phyloP scores from a whole-genome alignment of 805 yeast species.

The Cyberlindnera veronae region DNA sequence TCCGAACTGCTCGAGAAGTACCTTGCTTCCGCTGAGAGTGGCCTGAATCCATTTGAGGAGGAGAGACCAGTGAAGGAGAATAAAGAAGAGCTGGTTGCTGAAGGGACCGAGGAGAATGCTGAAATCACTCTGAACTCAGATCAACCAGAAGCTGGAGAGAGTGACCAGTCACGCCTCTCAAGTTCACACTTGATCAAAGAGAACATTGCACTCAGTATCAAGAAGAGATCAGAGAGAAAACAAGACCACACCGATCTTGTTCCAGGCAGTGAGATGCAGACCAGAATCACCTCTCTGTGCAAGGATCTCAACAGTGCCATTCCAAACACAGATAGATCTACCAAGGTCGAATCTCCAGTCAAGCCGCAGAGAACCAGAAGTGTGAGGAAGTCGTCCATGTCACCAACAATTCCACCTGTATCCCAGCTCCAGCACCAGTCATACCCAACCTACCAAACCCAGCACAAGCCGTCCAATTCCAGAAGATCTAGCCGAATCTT shows the following conservation, averaged over 20 bases:
- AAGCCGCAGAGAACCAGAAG: slow-evolving; percentile 9
- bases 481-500: slow-evolving; percentile 12
- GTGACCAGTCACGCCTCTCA: background rate
- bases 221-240: slow-evolving; percentile 16
- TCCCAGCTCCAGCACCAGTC: background rate
- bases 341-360: slow-evolving; percentile 8
- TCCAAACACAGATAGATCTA: slow-evolving; percentile 21
- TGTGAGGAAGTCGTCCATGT: slow-evolving; percentile 1
- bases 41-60: slow-evolving; percentile 13
- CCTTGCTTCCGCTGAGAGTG: slow-evolving; percentile 22
- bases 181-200: background rate
- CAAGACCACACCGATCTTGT: background rate
- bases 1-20: slow-evolving; percentile 24
- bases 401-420: background rate
- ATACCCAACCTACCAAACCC: no score
- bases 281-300: slow-evolving; percentile 19
- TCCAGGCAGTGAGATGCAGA: slow-evolving; percentile 13
- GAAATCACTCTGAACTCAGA: background rate
- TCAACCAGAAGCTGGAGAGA: no score
- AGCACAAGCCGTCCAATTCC: background rate
- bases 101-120: background rate
- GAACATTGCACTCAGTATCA: slow-evolving; percentile 2
- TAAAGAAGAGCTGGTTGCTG: no score
- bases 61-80: no score
- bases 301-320: slow-evolving; percentile 23